A percentile compares a stretch with the other conserved stretches of the same genome.
Conservation (phyloP, 352 stramenopile species). For the Thalassiosira hispida region DNA sequence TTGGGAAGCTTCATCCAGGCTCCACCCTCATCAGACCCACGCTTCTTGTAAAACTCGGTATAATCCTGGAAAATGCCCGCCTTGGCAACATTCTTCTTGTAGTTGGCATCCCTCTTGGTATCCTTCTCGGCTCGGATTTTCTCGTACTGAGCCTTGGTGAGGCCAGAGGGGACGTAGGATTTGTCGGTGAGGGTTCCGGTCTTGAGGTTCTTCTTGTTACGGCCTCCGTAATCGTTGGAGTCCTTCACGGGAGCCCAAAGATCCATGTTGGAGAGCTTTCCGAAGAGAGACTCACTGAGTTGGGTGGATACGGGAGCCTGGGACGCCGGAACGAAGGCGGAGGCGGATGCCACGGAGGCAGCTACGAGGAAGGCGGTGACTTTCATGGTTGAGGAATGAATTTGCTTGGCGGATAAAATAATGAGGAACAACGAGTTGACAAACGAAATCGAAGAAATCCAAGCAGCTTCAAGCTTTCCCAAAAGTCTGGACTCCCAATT, state of each 20-base stretch:
- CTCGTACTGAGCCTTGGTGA: constrained; percentile 72
- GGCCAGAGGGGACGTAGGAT: constrained; percentile 74
- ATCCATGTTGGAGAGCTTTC: constrained; percentile 76
- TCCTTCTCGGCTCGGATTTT: constrained; percentile 60
- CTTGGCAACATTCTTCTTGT: constrained; percentile 76
- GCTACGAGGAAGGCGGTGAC: constrained; percentile 47
- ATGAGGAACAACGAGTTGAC: too few relatives aligned
- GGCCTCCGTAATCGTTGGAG: constrained; percentile 81
- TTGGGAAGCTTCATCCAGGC: constrained; percentile 70
- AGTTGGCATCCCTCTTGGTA: constrained; percentile 76
- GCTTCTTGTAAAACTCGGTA: constrained; percentile 74
- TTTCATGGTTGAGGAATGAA: constrained; percentile 48
- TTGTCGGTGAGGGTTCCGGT: constrained; percentile 56
- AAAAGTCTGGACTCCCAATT: too few relatives aligned
- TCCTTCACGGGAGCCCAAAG: constrained; percentile 70
- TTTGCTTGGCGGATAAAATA: too few relatives aligned
- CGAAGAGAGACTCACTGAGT: constrained; percentile 69
- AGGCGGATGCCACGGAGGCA: constrained; percentile 61
- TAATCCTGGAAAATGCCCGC: constrained; percentile 81
- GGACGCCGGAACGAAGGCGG: constrained; percentile 67
- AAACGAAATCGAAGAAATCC: too few relatives aligned
- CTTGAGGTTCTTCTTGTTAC: constrained; percentile 69
- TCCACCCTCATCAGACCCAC: constrained; percentile 64
- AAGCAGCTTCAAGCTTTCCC: too few relatives aligned
- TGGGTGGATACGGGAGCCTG: constrained; percentile 45